These are phyloP conservation scores for Eucalyptus curtisii DNA, from an alignment of 345 rosid genomes.

Conservation along the genomic window DNA sequence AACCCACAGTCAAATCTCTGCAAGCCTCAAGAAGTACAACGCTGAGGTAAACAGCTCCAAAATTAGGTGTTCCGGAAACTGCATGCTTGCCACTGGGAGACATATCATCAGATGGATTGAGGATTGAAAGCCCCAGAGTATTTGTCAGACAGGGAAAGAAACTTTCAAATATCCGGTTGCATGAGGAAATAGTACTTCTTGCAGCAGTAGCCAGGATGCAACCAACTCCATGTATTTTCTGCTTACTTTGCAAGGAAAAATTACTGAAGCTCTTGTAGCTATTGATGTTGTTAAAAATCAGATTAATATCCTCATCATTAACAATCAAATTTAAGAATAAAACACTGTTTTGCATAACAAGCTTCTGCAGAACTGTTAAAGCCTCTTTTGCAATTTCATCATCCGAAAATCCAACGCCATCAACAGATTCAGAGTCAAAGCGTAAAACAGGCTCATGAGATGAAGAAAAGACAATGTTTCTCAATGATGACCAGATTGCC, in stretches of 20 bases:
- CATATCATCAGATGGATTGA: slow-evolving; percentile 12
- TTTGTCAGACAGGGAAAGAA: slow-evolving; percentile 49
- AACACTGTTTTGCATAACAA: slow-evolving; percentile 37
- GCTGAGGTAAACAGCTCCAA: slow-evolving; percentile 64
- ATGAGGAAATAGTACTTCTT: slow-evolving; percentile 47
- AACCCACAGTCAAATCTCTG: slow-evolving; percentile 34
- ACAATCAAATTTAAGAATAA: slow-evolving; percentile 37
- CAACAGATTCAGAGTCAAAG: slow-evolving; percentile 32
- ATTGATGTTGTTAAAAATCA: slow-evolving; percentile 33
- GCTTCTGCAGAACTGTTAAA: slow-evolving; percentile 36
- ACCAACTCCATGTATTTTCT: slow-evolving; percentile 45
- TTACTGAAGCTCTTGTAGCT: slow-evolving; percentile 24
- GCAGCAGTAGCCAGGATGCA: slow-evolving; percentile 54
- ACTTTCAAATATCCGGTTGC: slow-evolving; percentile 43
- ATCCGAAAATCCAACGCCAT: slow-evolving; percentile 20
- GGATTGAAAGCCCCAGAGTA: slow-evolving; percentile 29
- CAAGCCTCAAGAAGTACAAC: slow-evolving; percentile 61
- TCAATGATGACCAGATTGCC: slow-evolving; percentile 61
- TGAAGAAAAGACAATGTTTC: slow-evolving; percentile 48
- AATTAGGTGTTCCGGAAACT: slow-evolving; percentile 21
- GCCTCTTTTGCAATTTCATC: slow-evolving; percentile 54
- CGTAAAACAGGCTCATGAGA: slow-evolving; percentile 15
- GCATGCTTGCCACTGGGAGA: slow-evolving; percentile 5
- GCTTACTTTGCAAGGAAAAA: slow-evolving; percentile 40
- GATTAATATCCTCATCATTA: slow-evolving; percentile 45